These are phyloP conservation scores for Anethum foeniculum DNA, from an alignment of 140 eudicot species.

Conservation along the genomic window DNA sequence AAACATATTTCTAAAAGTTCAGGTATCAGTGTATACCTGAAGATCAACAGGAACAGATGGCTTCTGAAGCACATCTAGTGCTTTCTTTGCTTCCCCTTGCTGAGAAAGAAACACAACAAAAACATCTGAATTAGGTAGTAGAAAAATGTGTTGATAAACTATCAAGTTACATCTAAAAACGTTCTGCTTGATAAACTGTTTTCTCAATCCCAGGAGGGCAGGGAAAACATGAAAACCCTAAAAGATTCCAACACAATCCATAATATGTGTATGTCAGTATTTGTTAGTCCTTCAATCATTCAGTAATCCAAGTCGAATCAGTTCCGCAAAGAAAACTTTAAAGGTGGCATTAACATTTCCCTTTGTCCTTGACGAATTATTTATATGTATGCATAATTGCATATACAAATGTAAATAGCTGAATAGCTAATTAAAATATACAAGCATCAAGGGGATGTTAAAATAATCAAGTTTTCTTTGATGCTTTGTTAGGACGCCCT, in stretches of 20 bases:
- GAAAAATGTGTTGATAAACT: background rate
- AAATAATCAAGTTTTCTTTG: background rate
- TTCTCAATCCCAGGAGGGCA: background rate
- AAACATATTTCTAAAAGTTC: background rate
- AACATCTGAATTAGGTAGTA: background rate
- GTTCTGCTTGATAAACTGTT: background rate
- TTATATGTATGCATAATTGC: background rate
- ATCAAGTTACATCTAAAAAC: background rate
- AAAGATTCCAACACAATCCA: background rate
- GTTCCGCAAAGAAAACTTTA: background rate
- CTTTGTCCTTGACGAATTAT: background rate
- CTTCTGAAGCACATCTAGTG: slow-evolving; percentile 83
- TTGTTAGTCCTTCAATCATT: background rate
- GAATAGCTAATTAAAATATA: background rate
- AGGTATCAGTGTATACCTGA: slow-evolving; percentile 41
- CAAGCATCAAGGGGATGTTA: background rate
- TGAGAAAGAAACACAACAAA: slow-evolving; percentile 6
- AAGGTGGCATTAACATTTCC: background rate
- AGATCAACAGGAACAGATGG: slow-evolving; percentile 70
- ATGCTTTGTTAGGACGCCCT: background rate
- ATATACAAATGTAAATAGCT: background rate
- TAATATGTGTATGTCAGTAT: background rate
- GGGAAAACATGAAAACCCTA: background rate
- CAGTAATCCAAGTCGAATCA: background rate
- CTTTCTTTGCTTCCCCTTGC: slow-evolving; percentile 98